Evolutionary conservation across 2,329 filamentous ascomycete species (phyloP), one percentile per base, ranked within the genome.

Genomic region (Aphanocladium album): DNA sequence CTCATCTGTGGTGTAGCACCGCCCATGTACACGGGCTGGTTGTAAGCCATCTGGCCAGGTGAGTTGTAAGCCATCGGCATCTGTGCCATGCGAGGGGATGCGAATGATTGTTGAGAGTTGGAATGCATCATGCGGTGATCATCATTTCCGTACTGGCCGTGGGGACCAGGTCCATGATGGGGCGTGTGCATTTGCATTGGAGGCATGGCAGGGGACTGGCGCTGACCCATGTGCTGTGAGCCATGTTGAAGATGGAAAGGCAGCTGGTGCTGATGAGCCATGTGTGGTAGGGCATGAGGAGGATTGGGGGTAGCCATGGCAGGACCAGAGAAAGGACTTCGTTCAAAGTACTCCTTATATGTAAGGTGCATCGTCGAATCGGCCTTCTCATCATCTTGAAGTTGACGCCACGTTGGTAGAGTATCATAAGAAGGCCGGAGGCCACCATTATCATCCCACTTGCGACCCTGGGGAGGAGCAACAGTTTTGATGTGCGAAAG

Each of bases 111-210:
- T 3, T 87, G 87, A 25, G 90, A 92, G 66, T 88, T 92, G 7
- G 88, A 89, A 61, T 90, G 90, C 77, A 95, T 89, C 90, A 97
- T 96, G 56, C 92, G 86, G 69, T 93, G 90, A 62, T 92, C 89
- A 66, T 96, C 93, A 66, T 86, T 87, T 67, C 88, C 90, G 66
- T 87, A 89, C 3, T 84, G 83, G 17, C 82, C 81, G 57, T 85
- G 84, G 46, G 86, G 83, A 6, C 82, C 83, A 65, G 89, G 89
- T 4, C 76, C 79, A 68, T 92, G 90, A 61, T 89, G 89, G 63
- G 88, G 87, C 27, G 82, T 83, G 68, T 91, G 89, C 74, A 91
- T 87, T 68, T 89, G 89, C 72, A 92, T 90, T 19, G 89, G 86
- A 21, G 88, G 86, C 69, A 92, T 90, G 62, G 92, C 88, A 45